A percentile compares a stretch with the other conserved stretches of the same genome.
These are phyloP conservation scores for Boletus barrowsii DNA, from an alignment of 768 basidiomycete genomes.

Conservation along the genomic window DNA sequence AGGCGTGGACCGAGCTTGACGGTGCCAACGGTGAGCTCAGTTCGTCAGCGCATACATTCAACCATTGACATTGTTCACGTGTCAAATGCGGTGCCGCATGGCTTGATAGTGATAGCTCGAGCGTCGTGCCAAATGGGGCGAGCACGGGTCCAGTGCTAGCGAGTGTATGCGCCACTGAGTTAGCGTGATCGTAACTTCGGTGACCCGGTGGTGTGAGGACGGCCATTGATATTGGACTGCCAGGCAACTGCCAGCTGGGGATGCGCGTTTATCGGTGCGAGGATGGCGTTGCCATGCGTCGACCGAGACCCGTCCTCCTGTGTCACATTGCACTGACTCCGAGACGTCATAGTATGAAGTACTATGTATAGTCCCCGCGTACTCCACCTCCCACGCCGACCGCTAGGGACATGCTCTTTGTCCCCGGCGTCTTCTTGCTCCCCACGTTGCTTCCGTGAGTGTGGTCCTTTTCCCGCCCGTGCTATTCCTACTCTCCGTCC, in stretches of 20 bases:
- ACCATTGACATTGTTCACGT: conserved; percentile 7
- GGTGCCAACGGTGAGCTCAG: conserved; percentile 1
- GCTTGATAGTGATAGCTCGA: conserved; percentile 1
- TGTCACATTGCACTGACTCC: conserved; percentile 20
- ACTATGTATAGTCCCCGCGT: neutral
- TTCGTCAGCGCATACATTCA: conserved; percentile 1
- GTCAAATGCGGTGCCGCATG: conserved; percentile 7
- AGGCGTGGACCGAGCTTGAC: conserved; percentile 3
- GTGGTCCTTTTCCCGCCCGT: conserved; percentile 4
- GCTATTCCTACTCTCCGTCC: neutral
- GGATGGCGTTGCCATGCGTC: neutral
- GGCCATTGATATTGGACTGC: no score
- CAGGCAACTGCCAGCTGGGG: no score
- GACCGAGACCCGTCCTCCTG: conserved; percentile 6
- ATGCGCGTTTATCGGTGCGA: neutral
- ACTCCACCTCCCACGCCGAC: conserved; percentile 19
- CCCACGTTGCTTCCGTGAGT: conserved; percentile 25
- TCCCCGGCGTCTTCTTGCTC: conserved; percentile 1
- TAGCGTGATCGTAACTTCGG: neutral
- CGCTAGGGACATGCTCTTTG: neutral
- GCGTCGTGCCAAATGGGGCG: conserved; percentile 13
- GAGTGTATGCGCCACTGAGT: neutral
- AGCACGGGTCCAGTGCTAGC: neutral
- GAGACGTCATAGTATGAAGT: conserved; percentile 11
- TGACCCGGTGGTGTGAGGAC: neutral